Evolutionary conservation across 192 early-diverging fungal genomes (phyloP), one percentile per base, ranked within the genome.

Genomic region (Spizellomyces sp.): DNA sequence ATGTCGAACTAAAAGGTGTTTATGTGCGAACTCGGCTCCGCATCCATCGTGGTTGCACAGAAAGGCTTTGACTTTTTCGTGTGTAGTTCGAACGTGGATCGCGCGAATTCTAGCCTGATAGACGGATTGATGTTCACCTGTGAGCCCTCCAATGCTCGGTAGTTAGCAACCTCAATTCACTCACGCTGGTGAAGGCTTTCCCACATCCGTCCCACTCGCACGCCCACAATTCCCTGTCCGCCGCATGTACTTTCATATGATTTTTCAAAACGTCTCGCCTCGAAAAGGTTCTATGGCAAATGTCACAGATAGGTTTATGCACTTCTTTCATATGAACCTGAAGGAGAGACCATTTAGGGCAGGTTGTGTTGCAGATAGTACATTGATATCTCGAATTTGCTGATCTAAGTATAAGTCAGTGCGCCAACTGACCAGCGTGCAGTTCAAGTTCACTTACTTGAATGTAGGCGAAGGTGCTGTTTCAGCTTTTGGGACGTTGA

Each of bases 191-290:
- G 27, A 72, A 72, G 9, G n/a, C 15, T 54, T 72, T 66, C 14
- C 42, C 70, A 17, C 70, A 72, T 9, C 70, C 70, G 6, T 64
- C 62, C 70, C 70, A 72, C 19, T 57, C 62, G 54, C 70, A 72
- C 50, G 62, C 47, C 19, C 45, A 45, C 17, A 55, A n/a, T 15
- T 67, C 50, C 47, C 62, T n/a, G 15, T 72, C 62, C 36, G 9
- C 62, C 10, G 64, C 70, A 57, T 72, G 70, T 19, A 5, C 42
- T 55, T 65, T 66, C 62, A 72, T 42, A 56, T 72, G 70, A n/a
- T 64, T 55, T 45, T 56, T 64, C 62, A 72, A 56, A 14, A 61
- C 55, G 45, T 72, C 62, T 17, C 22, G 6, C 10, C 44, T 6
- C n/a, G 62, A 44, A 45, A 72, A 72, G 12, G 62, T 72, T 36